Conservation (phyloP, 768 basidiomycete genomes). For the Termitomyces sp. region DNA sequence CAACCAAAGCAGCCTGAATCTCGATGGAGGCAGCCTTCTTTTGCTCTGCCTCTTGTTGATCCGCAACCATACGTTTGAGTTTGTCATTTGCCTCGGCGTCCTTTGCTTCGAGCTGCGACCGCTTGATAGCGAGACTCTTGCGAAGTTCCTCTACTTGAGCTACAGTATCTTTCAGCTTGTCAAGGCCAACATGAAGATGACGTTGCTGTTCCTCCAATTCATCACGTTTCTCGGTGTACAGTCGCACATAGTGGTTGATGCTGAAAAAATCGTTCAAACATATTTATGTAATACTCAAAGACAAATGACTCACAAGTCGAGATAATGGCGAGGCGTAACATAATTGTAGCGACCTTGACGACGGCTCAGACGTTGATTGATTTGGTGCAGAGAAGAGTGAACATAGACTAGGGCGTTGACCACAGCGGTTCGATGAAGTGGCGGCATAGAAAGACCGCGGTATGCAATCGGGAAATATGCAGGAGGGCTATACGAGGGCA, state of each 20-base stretch:
- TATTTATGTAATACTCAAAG: neutral
- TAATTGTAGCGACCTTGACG: conserved; percentile 96
- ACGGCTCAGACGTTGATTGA: conserved; percentile 86
- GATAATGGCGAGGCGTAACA: conserved; percentile 95
- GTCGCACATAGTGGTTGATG: conserved; percentile 94
- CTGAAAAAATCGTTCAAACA: conserved; percentile 34
- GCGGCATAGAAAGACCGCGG: conserved; percentile 80
- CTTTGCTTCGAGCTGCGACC: conserved; percentile 89
- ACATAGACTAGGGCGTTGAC: conserved; percentile 93
- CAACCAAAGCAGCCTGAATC: conserved; percentile 89
- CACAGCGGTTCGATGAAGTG: conserved; percentile 84
- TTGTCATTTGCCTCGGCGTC: conserved; percentile 96
- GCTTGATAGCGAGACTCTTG: conserved; percentile 92
- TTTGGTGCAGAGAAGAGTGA: conserved; percentile 83
- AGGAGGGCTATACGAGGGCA: conserved; percentile 77
- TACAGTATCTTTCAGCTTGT: conserved; percentile 94
- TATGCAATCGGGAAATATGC: conserved; percentile 86
- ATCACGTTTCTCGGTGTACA: conserved; percentile 95
- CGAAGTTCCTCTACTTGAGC: conserved; percentile 95
- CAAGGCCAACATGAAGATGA: conserved; percentile 95
- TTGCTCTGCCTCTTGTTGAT: conserved; percentile 98
- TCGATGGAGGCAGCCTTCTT: conserved; percentile 96
- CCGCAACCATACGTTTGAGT: conserved; percentile 94
- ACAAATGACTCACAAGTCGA: conserved; percentile 85
- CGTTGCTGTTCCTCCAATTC: conserved; percentile 98